A percentile compares a stretch with the other conserved stretches of the same genome.
Conservation (phyloP, 1,284 basidiomycete species). For the Microbotryum silenes-acaulis region DNA sequence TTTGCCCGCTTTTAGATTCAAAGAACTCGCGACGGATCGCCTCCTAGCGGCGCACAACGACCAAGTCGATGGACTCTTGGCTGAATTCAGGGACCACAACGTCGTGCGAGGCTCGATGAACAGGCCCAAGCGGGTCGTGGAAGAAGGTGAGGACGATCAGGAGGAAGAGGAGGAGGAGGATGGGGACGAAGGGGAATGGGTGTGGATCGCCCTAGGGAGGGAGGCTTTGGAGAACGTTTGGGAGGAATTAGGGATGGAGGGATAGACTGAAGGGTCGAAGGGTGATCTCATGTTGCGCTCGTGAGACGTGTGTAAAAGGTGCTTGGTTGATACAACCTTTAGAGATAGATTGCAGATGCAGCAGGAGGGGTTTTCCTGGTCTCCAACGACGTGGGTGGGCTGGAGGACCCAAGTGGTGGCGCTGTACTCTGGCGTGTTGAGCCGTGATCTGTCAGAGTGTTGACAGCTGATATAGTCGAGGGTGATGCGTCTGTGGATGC, state of each 20-base stretch:
- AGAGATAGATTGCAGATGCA: not conserved
- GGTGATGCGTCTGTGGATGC: not conserved
- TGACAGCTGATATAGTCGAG: not conserved
- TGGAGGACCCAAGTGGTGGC: not conserved
- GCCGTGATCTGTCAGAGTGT: not conserved
- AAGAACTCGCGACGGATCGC: constrained; percentile 55
- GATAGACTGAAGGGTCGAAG: not conserved
- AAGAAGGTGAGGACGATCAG: constrained; percentile 40
- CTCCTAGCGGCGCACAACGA: constrained; percentile 83
- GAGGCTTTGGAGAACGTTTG: constrained; percentile 47
- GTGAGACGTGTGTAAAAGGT: not conserved
- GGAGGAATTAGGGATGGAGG: constrained; percentile 44
- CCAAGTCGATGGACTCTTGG: constrained; percentile 66
- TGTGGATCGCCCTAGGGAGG: constrained; percentile 76
- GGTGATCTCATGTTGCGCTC: not conserved
- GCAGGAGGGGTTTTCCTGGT: not conserved
- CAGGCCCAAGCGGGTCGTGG: constrained; percentile 25
- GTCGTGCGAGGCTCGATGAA: constrained; percentile 54
- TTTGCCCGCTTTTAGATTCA: constrained; percentile 5
- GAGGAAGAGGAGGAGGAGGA: constrained; percentile 39
- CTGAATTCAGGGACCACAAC: constrained; percentile 82
- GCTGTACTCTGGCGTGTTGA: not conserved
- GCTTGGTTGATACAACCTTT: not conserved
- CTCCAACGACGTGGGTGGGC: not conserved
- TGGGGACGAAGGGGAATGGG: constrained; percentile 41